Percentiles rank a stretch among this genome's conserved stretches.
Conservation (phyloP, 768 basidiomycete genomes). For the Psilocybe cubensis region DNA sequence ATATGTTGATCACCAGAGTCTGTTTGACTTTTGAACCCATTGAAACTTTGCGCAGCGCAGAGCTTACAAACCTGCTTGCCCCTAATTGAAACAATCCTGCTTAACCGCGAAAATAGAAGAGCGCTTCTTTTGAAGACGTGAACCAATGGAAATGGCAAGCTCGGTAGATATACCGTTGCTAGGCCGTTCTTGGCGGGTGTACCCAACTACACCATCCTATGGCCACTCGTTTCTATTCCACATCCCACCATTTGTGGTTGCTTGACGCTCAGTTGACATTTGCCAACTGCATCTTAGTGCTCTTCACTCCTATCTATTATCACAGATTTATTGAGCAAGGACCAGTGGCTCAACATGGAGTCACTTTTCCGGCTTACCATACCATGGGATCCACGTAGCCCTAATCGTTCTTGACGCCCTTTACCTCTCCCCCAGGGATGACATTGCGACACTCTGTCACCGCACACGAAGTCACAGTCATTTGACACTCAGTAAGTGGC, state of each 20-base stretch:
- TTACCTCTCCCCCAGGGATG: constrained; percentile 10
- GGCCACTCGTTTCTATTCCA: constrained; percentile 11
- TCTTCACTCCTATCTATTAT: not conserved
- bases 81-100: not conserved
- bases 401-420: constrained; percentile 2
- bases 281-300: constrained; percentile 1
- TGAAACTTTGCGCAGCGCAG: constrained; percentile 1
- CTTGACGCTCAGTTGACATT: constrained; percentile 19
- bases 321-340: constrained; percentile 1
- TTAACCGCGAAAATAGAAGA: not conserved
- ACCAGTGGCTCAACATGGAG: constrained; percentile 3
- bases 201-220: constrained; percentile 7
- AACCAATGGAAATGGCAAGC: not conserved
- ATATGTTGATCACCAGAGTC: constrained; percentile 1
- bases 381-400: constrained; percentile 9
- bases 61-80: not conserved
- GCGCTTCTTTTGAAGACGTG: not conserved
- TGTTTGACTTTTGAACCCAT: not conserved
- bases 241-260: constrained; percentile 13
- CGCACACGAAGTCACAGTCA: constrained; percentile 5
- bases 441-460: constrained; percentile 8
- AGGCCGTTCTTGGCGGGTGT: not conserved
- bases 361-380: not conserved
- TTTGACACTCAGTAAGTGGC: constrained; percentile 7
- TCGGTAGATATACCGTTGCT: constrained; percentile 5